Conservation (phyloP, 345 rosid species). For the Eucalyptus microcorys region DNA sequence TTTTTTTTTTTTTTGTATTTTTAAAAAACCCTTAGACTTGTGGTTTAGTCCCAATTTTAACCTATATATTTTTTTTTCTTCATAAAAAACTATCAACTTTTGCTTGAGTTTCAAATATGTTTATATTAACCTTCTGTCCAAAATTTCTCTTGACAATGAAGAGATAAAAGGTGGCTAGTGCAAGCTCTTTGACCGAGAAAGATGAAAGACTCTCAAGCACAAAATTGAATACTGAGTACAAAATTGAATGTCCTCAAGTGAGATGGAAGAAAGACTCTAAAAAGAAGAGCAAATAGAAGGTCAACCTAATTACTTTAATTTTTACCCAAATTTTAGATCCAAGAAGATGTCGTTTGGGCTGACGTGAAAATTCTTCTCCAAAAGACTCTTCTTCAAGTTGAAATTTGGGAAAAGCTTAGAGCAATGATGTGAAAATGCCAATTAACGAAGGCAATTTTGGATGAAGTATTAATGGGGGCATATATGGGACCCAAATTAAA, state of each 20-base stretch:
- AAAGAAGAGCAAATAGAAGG: neutral
- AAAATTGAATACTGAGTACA: neutral
- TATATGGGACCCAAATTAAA: neutral
- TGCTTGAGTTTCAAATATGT: neutral
- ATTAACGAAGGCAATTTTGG: no score
- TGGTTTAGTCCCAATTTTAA: neutral
- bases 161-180: fast-evolving
- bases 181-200: fast-evolving
- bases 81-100: no score
- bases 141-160: neutral
- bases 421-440: neutral
- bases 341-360: neutral
- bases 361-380: neutral
- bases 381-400: neutral
- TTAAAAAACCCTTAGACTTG: no score
- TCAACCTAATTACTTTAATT: neutral
- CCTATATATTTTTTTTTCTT: no score
- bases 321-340: neutral
- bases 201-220: neutral
- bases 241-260: fast-evolving
- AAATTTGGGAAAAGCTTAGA: neutral
- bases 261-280: neutral
- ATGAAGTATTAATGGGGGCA: neutral
- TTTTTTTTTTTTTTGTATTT: no score
- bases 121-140: neutral